Evolutionary conservation across 192 early-diverging fungal species (phyloP).

Genomic region (Cladochytrium replicatum): DNA sequence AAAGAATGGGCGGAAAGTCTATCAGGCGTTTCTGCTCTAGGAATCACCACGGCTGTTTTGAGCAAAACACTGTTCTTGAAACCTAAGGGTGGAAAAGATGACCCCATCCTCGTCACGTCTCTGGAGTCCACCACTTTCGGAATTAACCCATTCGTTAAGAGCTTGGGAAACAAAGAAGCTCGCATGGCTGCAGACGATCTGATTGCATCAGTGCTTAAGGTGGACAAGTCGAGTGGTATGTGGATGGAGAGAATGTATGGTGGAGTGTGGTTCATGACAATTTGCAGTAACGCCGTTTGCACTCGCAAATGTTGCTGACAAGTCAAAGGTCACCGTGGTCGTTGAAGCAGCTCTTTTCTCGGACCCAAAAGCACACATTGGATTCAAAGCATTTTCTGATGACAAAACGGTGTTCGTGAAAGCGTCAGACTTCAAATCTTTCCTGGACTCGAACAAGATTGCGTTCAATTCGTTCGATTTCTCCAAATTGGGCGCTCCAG

Average conservation of each 20-base stretch:
- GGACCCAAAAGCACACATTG: slow-evolving; percentile 31
- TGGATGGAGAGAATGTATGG: slow-evolving; percentile 3
- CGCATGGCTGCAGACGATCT: slow-evolving; percentile 63
- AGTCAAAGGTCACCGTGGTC: slow-evolving; percentile 56
- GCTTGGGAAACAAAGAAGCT: slow-evolving; percentile 42
- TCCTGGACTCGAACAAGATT: slow-evolving; percentile 42
- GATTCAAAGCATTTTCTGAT: slow-evolving; percentile 57
- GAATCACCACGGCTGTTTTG: slow-evolving; percentile 12
- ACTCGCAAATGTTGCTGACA: slow-evolving; percentile 49
- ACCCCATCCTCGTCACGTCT: slow-evolving; percentile 56
- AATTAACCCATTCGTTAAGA: slow-evolving; percentile 16
- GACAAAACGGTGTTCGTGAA: slow-evolving; percentile 49
- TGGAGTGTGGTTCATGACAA: background rate
- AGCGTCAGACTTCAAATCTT: slow-evolving; percentile 41
- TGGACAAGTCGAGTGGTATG: slow-evolving; percentile 56
- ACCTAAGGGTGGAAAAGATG: slow-evolving; percentile 52
- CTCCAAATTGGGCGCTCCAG: slow-evolving; percentile 33
- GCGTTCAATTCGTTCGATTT: slow-evolving; percentile 41
- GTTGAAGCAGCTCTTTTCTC: slow-evolving; percentile 58
- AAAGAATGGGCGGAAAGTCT: too few species aligned
- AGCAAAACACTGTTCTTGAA: slow-evolving; percentile 72
- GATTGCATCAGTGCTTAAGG: slow-evolving; percentile 31
- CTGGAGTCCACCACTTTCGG: slow-evolving; percentile 37
- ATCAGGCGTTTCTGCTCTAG: too few species aligned
- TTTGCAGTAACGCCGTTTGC: slow-evolving; percentile 71